Conservation (phyloP, 768 basidiomycete species). For the Psilocybe cubensis region DNA sequence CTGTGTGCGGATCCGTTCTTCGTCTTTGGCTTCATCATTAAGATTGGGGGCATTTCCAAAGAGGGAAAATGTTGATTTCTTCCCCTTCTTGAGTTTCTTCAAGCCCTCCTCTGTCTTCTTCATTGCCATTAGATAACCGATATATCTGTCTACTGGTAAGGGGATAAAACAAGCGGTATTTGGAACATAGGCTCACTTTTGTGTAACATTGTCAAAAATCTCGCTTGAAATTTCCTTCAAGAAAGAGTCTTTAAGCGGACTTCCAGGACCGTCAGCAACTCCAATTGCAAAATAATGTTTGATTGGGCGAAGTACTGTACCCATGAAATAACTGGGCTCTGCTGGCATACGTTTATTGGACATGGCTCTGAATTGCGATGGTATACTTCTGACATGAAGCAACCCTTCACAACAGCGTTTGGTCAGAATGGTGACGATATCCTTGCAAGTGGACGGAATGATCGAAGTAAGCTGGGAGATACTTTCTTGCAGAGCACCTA, state of each 20-base stretch:
- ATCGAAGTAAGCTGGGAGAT: slow-evolving; percentile 52
- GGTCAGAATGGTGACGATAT: slow-evolving; percentile 72
- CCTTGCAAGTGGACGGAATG: slow-evolving; percentile 61
- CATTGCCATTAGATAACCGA: slow-evolving; percentile 78
- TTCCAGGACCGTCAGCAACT: slow-evolving; percentile 61
- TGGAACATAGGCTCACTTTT: slow-evolving; percentile 46
- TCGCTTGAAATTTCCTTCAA: slow-evolving; percentile 55
- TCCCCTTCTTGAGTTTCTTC: slow-evolving; percentile 84
- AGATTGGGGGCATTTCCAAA: slow-evolving; percentile 59
- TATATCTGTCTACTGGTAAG: slow-evolving; percentile 63
- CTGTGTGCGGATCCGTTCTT: slow-evolving; percentile 85
- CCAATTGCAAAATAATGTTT: slow-evolving; percentile 72
- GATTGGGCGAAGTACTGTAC: slow-evolving; percentile 79
- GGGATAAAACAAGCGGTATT: neutral
- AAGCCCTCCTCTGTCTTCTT: slow-evolving; percentile 93
- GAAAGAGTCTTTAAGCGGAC: slow-evolving; percentile 56
- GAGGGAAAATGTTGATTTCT: slow-evolving; percentile 76
- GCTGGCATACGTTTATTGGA: slow-evolving; percentile 70
- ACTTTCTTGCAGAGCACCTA: slow-evolving; percentile 60
- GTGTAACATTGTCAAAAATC: slow-evolving; percentile 73
- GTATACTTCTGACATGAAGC: slow-evolving; percentile 83
- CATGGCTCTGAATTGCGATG: slow-evolving; percentile 89
- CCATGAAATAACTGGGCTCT: slow-evolving; percentile 88
- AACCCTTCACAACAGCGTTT: slow-evolving; percentile 86
- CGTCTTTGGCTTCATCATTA: slow-evolving; percentile 78